Percentiles rank a stretch among this genome's conserved stretches.
Evolutionary conservation across 495 filamentous ascomycete genomes (phyloP).

Genomic region (Amniculicola lignicola): DNA sequence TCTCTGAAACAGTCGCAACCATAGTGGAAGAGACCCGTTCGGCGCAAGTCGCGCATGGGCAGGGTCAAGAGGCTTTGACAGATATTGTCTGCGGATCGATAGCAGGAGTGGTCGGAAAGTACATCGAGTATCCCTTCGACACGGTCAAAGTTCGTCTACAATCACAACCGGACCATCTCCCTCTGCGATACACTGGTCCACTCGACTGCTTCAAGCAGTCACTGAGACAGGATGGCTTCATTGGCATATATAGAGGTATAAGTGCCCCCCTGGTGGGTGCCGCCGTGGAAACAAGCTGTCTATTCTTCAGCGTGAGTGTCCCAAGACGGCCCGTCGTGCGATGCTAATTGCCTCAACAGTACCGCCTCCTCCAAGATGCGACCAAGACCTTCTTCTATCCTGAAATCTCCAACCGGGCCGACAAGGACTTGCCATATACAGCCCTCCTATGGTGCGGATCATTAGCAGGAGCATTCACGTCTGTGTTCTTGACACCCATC

Average conservation of each 20-base stretch:
- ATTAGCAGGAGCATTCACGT: constrained; percentile 84
- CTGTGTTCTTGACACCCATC: constrained; percentile 85
- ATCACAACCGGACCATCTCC: constrained; percentile 77
- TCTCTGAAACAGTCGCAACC: constrained; percentile 1
- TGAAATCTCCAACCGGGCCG: constrained; percentile 45
- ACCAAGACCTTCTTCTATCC: constrained; percentile 55
- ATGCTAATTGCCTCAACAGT: constrained; percentile 42
- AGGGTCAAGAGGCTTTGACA: constrained; percentile 38
- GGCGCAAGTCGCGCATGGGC: not conserved
- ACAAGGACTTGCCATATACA: constrained; percentile 57
- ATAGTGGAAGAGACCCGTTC: not conserved
- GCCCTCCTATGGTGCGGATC: constrained; percentile 75
- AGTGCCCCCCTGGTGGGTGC: constrained; percentile 87
- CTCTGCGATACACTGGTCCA: constrained; percentile 80
- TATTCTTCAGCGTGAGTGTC: constrained; percentile 73
- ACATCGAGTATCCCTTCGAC: constrained; percentile 97
- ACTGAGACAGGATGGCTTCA: constrained; percentile 66
- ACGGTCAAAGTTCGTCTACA: constrained; percentile 88
- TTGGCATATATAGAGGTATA: constrained; percentile 88
- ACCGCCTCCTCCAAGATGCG: constrained; percentile 65
- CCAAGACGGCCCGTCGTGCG: not conserved
- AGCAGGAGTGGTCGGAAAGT: constrained; percentile 88
- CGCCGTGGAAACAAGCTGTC: constrained; percentile 84
- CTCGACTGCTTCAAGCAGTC: constrained; percentile 92
- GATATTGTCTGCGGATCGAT: constrained; percentile 45